A percentile compares a stretch with the other conserved stretches of the same genome.
phyloP scores from a whole-genome alignment of 2,329 filamentous ascomycete species.

The Pseudogymnoascus sp. region DNA sequence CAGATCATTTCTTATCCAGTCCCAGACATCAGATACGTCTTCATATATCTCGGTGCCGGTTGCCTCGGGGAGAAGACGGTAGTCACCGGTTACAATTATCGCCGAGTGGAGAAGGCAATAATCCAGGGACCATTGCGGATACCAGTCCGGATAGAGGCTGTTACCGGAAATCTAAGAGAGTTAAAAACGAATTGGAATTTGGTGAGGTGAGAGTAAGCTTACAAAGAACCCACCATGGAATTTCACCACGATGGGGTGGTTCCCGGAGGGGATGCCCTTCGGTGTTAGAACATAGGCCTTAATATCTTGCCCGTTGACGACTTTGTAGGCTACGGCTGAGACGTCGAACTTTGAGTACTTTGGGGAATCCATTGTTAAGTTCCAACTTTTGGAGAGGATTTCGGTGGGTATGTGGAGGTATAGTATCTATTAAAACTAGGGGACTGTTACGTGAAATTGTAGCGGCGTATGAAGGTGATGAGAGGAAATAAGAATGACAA shows the following conservation, averaged over 20 bases:
- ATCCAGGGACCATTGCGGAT: slow-evolving; percentile 30
- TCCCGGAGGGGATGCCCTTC: slow-evolving; percentile 13
- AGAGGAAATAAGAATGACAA: neutral
- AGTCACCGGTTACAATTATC: slow-evolving; percentile 39
- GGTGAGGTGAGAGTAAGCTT: neutral
- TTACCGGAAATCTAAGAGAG: slow-evolving; percentile 10
- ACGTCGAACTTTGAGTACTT: slow-evolving; percentile 18
- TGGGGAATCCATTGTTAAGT: slow-evolving; percentile 14
- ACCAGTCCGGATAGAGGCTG: slow-evolving; percentile 22
- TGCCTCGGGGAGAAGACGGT: slow-evolving; percentile 43
- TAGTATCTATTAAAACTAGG: neutral
- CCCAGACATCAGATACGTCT: slow-evolving; percentile 40
- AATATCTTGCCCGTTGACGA: slow-evolving; percentile 18
- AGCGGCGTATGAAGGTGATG: neutral
- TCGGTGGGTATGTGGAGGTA: neutral
- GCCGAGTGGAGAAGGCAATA: slow-evolving; percentile 32
- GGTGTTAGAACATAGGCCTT: slow-evolving; percentile 17
- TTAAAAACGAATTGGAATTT: neutral
- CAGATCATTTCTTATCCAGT: slow-evolving; percentile 32
- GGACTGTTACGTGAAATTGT: neutral
- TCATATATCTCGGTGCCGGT: slow-evolving; percentile 37
- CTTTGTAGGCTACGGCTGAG: slow-evolving; percentile 17
- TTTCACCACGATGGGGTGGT: slow-evolving; percentile 16
- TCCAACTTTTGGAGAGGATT: neutral
- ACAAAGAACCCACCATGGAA: slow-evolving; percentile 20